Evolutionary conservation across 768 basidiomycete genomes (phyloP).

Genomic region (Suillus spraguei): DNA sequence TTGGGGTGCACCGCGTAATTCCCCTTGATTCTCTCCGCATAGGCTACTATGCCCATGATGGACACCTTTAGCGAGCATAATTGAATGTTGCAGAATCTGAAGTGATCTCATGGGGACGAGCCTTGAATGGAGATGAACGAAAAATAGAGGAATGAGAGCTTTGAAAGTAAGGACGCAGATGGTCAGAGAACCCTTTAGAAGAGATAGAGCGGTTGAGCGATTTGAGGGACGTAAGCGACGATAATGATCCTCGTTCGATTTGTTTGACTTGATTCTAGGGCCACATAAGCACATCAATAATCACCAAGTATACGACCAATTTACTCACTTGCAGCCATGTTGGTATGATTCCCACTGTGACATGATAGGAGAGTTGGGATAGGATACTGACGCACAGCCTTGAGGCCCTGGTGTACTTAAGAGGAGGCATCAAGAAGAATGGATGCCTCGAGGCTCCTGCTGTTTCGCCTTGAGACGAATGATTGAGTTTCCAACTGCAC

Average conservation of each 20-base stretch:
- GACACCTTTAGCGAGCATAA: constrained; percentile 5
- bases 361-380: constrained; percentile 1
- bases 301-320: not conserved
- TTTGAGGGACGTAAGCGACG: constrained; percentile 2
- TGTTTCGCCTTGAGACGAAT: constrained; percentile 1
- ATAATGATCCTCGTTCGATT: constrained; percentile 3
- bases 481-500: not conserved
- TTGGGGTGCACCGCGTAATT: constrained; percentile 1
- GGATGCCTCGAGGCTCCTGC: constrained; percentile 1
- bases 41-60: constrained; percentile 2
- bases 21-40: constrained; percentile 3
- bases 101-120: constrained; percentile 1
- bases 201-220: constrained; percentile 1
- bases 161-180: constrained; percentile 2
- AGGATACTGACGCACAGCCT: not conserved
- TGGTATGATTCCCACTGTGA: constrained; percentile 5
- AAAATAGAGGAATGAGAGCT: constrained; percentile 3
- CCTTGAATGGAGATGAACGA: constrained; percentile 4
- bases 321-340: constrained; percentile 1
- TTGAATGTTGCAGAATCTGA: constrained; percentile 3
- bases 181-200: constrained; percentile 1
- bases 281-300: not conserved
- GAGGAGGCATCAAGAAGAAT: not conserved
- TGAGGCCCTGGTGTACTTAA: not conserved
- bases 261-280: constrained; percentile 1